These are phyloP conservation scores for Elsinoe australis DNA, from an alignment of 2,329 filamentous ascomycete genomes.

Conservation along the genomic window DNA sequence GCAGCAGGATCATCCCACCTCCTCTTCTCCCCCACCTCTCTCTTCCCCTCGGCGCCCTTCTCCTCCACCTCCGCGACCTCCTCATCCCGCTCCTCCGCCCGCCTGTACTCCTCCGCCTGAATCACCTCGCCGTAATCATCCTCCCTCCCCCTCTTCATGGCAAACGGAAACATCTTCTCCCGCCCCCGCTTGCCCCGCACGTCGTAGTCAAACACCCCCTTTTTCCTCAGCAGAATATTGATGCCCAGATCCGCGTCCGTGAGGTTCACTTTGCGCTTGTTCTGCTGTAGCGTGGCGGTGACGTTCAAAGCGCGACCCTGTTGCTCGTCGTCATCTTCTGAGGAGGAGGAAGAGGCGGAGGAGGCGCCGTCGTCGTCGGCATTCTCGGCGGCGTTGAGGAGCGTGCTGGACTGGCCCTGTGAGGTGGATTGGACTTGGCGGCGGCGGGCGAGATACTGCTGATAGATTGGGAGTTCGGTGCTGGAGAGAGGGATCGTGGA, in stretches of 20 bases:
- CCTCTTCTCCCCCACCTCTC: slow-evolving; percentile 77
- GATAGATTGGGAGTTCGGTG: slow-evolving; percentile 72
- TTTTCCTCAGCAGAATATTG: slow-evolving; percentile 80
- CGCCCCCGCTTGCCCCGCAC: slow-evolving; percentile 84
- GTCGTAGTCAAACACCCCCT: slow-evolving; percentile 88
- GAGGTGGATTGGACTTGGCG: slow-evolving; percentile 77
- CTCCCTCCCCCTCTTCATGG: slow-evolving; percentile 66
- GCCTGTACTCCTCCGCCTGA: slow-evolving; percentile 83
- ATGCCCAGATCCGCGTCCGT: slow-evolving; percentile 87
- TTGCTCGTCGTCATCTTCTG: slow-evolving; percentile 80
- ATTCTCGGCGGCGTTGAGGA: slow-evolving; percentile 56
- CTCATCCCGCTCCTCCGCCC: slow-evolving; percentile 83
- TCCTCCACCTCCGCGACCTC: slow-evolving; percentile 51
- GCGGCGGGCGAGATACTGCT: slow-evolving; percentile 86
- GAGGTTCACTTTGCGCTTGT: slow-evolving; percentile 75
- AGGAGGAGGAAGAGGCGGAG: slow-evolving; percentile 76
- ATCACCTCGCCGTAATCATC: slow-evolving; percentile 96
- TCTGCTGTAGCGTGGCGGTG: slow-evolving; percentile 75
- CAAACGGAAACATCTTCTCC: slow-evolving; percentile 85
- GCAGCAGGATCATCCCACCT: slow-evolving; percentile 65
- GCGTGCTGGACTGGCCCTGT: slow-evolving; percentile 60
- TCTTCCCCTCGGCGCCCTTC: slow-evolving; percentile 71
- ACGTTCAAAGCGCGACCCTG: slow-evolving; percentile 89
- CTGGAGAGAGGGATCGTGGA: slow-evolving; percentile 56
- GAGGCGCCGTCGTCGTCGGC: slow-evolving; percentile 61